Percentiles rank a stretch among this genome's conserved stretches.
Conservation (phyloP, 1,284 basidiomycete species). For the Xerocomus nothofagi region DNA sequence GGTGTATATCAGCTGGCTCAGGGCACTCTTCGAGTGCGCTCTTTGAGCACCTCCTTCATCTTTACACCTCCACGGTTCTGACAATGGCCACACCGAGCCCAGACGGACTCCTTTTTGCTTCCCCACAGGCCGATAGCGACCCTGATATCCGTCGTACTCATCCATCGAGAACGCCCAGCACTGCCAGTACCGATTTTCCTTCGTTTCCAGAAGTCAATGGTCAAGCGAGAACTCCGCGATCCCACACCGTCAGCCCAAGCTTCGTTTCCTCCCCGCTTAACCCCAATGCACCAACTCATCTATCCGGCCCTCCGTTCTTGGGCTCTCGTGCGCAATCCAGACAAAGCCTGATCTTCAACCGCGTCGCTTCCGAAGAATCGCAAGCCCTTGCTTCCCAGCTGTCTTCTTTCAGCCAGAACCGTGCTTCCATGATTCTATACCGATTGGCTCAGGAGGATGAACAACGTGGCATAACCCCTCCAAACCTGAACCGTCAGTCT, state of each 20-base stretch:
- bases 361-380: constrained; percentile 50
- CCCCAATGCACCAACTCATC: constrained; percentile 35
- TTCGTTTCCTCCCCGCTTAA: constrained; percentile 52
- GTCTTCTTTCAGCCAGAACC: constrained; percentile 16
- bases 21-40: neutral
- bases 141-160: constrained; percentile 2
- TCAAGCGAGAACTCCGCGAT: constrained; percentile 29
- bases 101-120: neutral
- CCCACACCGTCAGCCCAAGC: constrained; percentile 30
- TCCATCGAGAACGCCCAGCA: constrained; percentile 25
- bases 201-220: constrained; percentile 16
- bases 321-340: constrained; percentile 34
- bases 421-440: constrained; percentile 69
- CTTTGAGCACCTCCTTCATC: neutral
- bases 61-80: constrained; percentile 1
- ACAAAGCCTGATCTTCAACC: constrained; percentile 39
- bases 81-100: constrained; percentile 7
- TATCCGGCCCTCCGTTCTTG: constrained; percentile 17
- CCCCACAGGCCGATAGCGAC: constrained; percentile 11
- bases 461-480: constrained; percentile 22
- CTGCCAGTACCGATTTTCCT: constrained; percentile 18
- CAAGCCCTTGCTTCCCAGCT: constrained; percentile 38
- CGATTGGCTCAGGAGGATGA: constrained; percentile 51
- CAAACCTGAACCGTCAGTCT: constrained; percentile 38
- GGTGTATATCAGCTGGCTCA: constrained; percentile 4